Evolutionary conservation across 2,329 filamentous ascomycete genomes (phyloP).

Genomic region (Pestalotiopsis sp.): DNA sequence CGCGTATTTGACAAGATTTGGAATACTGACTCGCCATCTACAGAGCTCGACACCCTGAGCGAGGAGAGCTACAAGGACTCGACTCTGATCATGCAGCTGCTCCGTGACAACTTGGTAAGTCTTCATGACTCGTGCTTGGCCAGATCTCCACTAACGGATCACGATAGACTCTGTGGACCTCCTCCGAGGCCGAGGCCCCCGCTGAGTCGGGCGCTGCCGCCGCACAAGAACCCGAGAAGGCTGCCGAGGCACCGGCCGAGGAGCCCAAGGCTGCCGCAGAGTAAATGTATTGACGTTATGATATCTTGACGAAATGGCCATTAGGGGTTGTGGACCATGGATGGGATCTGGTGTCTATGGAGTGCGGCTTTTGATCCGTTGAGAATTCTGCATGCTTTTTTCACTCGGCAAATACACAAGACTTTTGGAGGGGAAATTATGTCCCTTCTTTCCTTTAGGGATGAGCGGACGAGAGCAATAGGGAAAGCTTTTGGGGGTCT

Average conservation of each 20-base stretch:
- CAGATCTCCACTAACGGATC: slow-evolving; percentile 28
- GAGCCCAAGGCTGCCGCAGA: slow-evolving; percentile 70
- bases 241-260: slow-evolving; percentile 57
- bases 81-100: slow-evolving; percentile 97
- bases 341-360: slow-evolving; percentile 62
- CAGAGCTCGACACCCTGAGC: slow-evolving; percentile 93
- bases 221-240: slow-evolving; percentile 56
- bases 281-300: slow-evolving; percentile 50
- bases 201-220: slow-evolving; percentile 55
- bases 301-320: slow-evolving; percentile 43
- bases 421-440: slow-evolving; percentile 27
- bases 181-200: slow-evolving; percentile 87
- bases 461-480: slow-evolving; percentile 33
- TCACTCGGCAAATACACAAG: slow-evolving; percentile 51
- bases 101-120: slow-evolving; percentile 91
- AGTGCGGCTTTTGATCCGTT: slow-evolving; percentile 55
- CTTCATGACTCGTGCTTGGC: background rate
- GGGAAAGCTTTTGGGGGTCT: slow-evolving; percentile 51
- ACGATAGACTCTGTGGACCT: slow-evolving; percentile 93
- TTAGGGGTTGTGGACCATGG: slow-evolving; percentile 36
- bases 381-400: slow-evolving; percentile 50
- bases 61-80: slow-evolving; percentile 99
- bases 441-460: slow-evolving; percentile 27
- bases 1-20: background rate
- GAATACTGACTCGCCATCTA: slow-evolving; percentile 23